phyloP scores from a whole-genome alignment of 495 filamentous ascomycete genomes.

The Aspergillus sparsus region DNA sequence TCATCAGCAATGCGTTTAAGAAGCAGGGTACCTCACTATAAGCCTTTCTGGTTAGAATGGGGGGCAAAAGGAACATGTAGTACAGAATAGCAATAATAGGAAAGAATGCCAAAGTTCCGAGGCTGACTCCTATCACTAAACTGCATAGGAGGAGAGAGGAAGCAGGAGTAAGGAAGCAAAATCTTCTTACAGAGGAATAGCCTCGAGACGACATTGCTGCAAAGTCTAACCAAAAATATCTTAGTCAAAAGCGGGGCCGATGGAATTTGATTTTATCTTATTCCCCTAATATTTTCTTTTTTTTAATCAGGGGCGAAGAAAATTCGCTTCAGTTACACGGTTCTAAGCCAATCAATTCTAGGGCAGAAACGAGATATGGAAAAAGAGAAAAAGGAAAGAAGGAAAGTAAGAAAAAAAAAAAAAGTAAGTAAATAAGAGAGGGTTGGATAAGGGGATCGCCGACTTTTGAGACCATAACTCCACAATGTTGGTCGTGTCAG shows the following conservation, averaged over 20 bases:
- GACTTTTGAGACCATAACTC: conserved; percentile 14
- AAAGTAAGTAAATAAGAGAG: conserved; percentile 9
- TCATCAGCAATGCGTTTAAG: not conserved
- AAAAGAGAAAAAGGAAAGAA: conserved; percentile 6
- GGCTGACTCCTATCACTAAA: not conserved
- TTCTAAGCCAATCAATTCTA: conserved; percentile 16
- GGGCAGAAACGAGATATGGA: not conserved
- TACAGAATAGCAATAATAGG: conserved; percentile 10
- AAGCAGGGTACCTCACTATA: not conserved
- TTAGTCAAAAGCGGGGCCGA: conserved; percentile 8
- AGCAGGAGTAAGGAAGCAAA: conserved; percentile 38
- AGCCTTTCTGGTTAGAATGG: not conserved
- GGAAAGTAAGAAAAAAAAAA: conserved; percentile 8
- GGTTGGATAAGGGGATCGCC: conserved; percentile 12
- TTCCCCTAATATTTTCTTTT: not conserved
- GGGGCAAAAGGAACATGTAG: not conserved
- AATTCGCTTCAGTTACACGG: conserved; percentile 4
- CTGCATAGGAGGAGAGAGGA: conserved; percentile 25
- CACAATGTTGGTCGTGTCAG: conserved; percentile 18
- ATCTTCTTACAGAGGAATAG: conserved; percentile 23
- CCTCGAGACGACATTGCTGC: conserved; percentile 14
- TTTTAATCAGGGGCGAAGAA: not conserved
- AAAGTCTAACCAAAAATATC: conserved; percentile 13
- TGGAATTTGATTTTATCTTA: conserved; percentile 1
- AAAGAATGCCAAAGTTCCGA: not conserved